phyloP scores from a whole-genome alignment of 441 rosid genomes.

The Cnidoscolus chayamansa region DNA sequence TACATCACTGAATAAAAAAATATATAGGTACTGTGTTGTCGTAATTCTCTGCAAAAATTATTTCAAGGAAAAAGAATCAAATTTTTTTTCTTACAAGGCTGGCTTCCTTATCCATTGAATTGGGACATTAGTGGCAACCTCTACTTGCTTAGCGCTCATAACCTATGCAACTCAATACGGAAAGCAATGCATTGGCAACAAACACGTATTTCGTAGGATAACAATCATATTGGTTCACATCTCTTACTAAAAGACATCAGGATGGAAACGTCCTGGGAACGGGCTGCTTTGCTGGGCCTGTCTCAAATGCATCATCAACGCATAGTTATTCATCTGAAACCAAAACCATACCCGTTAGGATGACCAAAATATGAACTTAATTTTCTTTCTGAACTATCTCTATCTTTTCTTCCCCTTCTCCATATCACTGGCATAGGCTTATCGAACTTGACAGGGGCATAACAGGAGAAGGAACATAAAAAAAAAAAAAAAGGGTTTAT shows the following conservation, averaged over 20 bases:
- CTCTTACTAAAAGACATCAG: conserved; percentile 38
- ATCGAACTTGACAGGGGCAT: not conserved
- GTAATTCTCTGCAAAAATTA: not conserved
- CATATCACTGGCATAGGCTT: not conserved
- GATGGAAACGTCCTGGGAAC: conserved; percentile 75
- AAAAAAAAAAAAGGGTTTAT: not conserved
- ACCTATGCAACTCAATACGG: conserved; percentile 5
- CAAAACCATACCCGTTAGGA: conserved; percentile 6
- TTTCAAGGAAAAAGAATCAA: not conserved
- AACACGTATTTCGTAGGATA: not conserved
- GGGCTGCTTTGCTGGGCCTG: conserved; percentile 85
- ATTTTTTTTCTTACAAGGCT: not conserved
- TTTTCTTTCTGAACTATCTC: not conserved
- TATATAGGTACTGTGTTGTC: not conserved
- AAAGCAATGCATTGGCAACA: not conserved
- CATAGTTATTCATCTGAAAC: conserved; percentile 53
- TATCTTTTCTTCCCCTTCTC: not conserved
- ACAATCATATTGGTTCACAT: not conserved
- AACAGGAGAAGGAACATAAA: not conserved
- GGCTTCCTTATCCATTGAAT: conserved; percentile 6
- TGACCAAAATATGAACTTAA: not conserved
- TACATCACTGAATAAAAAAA: not conserved
- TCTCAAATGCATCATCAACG: conserved; percentile 82
- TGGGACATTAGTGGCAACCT: not conserved
- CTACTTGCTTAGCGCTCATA: not conserved